Evolutionary conservation across 1,284 basidiomycete genomes (phyloP).

Genomic region (Puccinia triticina): DNA sequence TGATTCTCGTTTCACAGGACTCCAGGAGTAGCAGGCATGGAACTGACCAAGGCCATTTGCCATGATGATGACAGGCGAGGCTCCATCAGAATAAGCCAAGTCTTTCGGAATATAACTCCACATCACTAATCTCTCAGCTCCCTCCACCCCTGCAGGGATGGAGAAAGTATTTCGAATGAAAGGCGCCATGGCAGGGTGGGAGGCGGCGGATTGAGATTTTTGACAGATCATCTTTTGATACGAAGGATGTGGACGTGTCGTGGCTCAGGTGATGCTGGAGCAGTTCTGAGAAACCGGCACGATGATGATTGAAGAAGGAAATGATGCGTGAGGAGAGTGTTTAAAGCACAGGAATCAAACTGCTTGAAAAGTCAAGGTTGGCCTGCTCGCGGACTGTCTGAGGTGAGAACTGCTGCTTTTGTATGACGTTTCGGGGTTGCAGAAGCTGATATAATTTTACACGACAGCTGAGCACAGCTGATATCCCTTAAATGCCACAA

Average conservation of each 20-base stretch:
- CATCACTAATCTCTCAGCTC: slow-evolving; percentile 32
- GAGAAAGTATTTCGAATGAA: slow-evolving; percentile 29
- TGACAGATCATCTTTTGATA: background rate
- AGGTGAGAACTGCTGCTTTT: background rate
- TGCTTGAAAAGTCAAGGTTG: background rate
- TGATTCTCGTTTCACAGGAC: background rate
- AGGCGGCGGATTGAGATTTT: background rate
- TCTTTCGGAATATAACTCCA: slow-evolving; percentile 30
- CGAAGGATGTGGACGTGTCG: background rate
- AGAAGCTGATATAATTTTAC: slow-evolving; percentile 1
- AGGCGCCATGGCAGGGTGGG: slow-evolving; percentile 4
- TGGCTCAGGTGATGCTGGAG: background rate
- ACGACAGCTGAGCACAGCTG: background rate
- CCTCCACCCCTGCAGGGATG: slow-evolving; percentile 32
- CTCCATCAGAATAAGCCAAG: background rate
- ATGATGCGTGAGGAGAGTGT: background rate
- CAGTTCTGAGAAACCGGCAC: background rate
- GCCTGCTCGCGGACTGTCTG: background rate
- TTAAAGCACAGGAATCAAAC: background rate
- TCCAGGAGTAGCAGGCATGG: background rate
- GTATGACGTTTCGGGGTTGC: background rate
- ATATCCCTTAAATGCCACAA: slow-evolving; percentile 7
- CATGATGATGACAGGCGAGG: slow-evolving; percentile 35
- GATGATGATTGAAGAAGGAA: background rate
- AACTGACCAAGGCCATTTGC: slow-evolving; percentile 43